Conservation (phyloP, 305 asterid species). For the Fraxinus angustifolia region DNA sequence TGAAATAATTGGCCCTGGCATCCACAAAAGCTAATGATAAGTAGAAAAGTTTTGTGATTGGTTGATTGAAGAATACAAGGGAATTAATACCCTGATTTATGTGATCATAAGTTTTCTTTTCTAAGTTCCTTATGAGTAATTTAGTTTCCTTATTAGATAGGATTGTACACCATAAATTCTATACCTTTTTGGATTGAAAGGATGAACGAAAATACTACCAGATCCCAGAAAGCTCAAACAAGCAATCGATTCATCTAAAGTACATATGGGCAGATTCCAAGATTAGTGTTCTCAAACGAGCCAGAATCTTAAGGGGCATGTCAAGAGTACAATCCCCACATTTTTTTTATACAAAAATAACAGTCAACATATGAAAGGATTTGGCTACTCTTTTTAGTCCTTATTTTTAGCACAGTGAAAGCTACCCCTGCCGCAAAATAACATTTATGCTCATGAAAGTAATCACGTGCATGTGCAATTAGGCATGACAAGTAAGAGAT, state of each 20-base stretch:
- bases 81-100: background rate
- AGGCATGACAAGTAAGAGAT: background rate
- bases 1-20: constrained; percentile 85
- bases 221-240: background rate
- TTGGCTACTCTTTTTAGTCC: background rate
- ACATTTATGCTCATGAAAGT: background rate
- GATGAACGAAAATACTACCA: background rate
- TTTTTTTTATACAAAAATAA: background rate
- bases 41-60: background rate
- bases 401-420: background rate
- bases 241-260: background rate
- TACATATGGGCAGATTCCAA: background rate
- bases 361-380: background rate
- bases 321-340: background rate
- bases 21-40: constrained; percentile 10
- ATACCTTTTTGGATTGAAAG: background rate
- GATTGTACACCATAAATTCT: background rate
- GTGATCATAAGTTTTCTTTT: background rate
- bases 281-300: background rate
- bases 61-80: background rate
- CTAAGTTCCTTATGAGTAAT: background rate
- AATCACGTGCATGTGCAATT: background rate
- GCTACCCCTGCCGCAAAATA: background rate
- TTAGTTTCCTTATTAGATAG: background rate
- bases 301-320: background rate